Percentiles rank a stretch among this genome's conserved stretches.
phyloP scores from a whole-genome alignment of 441 rosid genomes.

The Gossypium davidsonii region DNA sequence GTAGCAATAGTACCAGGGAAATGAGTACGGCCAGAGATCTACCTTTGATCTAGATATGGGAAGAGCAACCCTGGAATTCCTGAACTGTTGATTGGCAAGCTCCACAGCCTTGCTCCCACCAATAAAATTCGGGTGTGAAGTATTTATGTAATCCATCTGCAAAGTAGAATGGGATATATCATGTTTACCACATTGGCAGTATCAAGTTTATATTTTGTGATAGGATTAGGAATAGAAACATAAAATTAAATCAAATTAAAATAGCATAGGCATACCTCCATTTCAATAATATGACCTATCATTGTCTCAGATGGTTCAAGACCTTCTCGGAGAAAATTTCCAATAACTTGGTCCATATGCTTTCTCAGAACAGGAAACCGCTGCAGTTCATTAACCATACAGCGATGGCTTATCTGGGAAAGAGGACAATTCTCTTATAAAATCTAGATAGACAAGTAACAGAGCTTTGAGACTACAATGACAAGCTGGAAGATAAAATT shows the following conservation, averaged over 20 bases:
- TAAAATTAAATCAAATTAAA: not conserved
- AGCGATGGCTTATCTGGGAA: conserved; percentile 81
- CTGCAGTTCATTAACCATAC: conserved; percentile 63
- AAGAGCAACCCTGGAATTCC: conserved; percentile 48
- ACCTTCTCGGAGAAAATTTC: conserved; percentile 80
- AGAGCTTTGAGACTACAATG: not conserved
- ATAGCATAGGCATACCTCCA: conserved; percentile 61
- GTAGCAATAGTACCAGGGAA: not conserved
- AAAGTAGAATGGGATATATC: conserved; percentile 15
- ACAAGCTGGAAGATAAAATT: not conserved
- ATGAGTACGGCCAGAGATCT: conserved; percentile 6
- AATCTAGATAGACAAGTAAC: not conserved
- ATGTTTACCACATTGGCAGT: not conserved
- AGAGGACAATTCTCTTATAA: conserved; percentile 9
- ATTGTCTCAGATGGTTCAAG: conserved; percentile 92
- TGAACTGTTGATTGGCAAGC: conserved; percentile 59
- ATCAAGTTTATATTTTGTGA: not conserved
- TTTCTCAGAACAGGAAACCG: conserved; percentile 79
- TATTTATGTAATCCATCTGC: conserved; percentile 95
- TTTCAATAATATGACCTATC: conserved; percentile 84
- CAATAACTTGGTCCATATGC: conserved; percentile 92
- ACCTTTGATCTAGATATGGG: conserved; percentile 60
- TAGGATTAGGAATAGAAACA: not conserved
- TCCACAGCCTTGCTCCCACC: conserved; percentile 96
- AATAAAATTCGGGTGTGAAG: conserved; percentile 86